Base-by-base conservation (phyloP, 331 rosid genomes). In the Acacia pycnantha region DNA sequence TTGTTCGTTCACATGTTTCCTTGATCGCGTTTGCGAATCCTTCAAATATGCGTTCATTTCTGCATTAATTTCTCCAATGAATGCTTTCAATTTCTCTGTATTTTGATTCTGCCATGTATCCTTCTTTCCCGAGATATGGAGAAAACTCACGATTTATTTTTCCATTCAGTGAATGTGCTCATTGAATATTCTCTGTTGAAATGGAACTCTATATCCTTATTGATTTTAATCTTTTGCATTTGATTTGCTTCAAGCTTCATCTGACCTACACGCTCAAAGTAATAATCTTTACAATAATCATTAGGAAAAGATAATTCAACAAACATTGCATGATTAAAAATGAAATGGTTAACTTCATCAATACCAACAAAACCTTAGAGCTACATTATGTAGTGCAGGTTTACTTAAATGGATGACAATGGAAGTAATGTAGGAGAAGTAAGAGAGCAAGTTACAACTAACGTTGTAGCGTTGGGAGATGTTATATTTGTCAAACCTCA, bases 401-500 rank as follows among this genome's bases (percentile, higher is more conserved):
- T 12, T 61, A 24, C 61, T 82, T 47, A 76, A 53, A 74, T 66
- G 70, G 70, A 46, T 67, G 67, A 41, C 68, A 50, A 59, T 69
- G 68, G 24, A 74, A 37, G 26, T 61, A 70, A 78, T 18, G 81
- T 72, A 80, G 83, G 58, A 82, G 72, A 62, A 40, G 83, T 24
- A 64, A 64, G 37, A 27, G 77, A 70, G 82, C 84, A 66, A 58
- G 77, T 31, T 35, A 70, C 76, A 24, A 73, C 76, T 76, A 72
- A 79, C 73, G 74, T 67, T 51, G 83, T 88, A 54, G 61, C 16
- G 18, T 48, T 29, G 44, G 77, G 77, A 73, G 77, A 73, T 73
- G 58, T 73, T n/a, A 73, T 73, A 27, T 15, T 3, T 16, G 35
- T 73, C 72, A 88, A 47, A 84, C 90, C 80, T 75, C 79, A 40